Percentiles rank a stretch among this genome's conserved stretches.
phyloP scores from a whole-genome alignment of 371 early-diverging fungal species.

The Lichtheimia ornata region DNA sequence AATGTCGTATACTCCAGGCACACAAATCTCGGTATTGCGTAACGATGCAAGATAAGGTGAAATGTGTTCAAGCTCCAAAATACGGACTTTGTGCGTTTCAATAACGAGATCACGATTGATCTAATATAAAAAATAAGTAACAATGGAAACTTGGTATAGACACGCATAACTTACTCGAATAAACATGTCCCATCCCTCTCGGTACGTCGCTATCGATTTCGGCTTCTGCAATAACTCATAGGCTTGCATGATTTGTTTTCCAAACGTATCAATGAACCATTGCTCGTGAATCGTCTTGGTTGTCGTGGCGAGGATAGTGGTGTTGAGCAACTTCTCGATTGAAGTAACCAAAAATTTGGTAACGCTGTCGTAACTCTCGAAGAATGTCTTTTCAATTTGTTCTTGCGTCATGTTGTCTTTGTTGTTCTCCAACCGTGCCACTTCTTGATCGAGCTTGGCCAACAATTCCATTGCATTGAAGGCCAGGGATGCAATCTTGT shows the following conservation, averaged over 20 bases:
- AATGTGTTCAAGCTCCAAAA: conserved; percentile 58
- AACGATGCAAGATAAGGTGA: conserved; percentile 65
- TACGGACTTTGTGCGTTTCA: conserved; percentile 59
- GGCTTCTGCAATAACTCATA: conserved; percentile 54
- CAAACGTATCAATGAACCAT: conserved; percentile 65
- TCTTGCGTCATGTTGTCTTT: conserved; percentile 31
- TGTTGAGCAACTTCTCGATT: conserved; percentile 55
- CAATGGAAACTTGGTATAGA: neutral
- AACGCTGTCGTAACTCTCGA: conserved; percentile 55
- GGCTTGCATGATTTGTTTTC: conserved; percentile 52
- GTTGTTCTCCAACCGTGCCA: conserved; percentile 47
- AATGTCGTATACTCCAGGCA: conserved; percentile 59
- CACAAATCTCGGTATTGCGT: conserved; percentile 54
- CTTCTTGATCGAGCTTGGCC: conserved; percentile 58
- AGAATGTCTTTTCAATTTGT: conserved; percentile 50
- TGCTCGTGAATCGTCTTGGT: conserved; percentile 66
- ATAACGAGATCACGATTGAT: conserved; percentile 55
- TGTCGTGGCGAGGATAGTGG: conserved; percentile 30
- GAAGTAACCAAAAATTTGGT: conserved; percentile 60
- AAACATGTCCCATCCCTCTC: conserved; percentile 60
- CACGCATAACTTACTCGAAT: conserved; percentile 46
- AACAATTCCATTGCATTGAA: conserved; percentile 59
- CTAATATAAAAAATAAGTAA: conserved; percentile 16
- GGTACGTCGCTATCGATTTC: conserved; percentile 49
- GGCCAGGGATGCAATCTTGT: conserved; percentile 68